These are phyloP conservation scores for Escallonia rubra DNA, from an alignment of 129 eudicot genomes.

Conservation along the genomic window DNA sequence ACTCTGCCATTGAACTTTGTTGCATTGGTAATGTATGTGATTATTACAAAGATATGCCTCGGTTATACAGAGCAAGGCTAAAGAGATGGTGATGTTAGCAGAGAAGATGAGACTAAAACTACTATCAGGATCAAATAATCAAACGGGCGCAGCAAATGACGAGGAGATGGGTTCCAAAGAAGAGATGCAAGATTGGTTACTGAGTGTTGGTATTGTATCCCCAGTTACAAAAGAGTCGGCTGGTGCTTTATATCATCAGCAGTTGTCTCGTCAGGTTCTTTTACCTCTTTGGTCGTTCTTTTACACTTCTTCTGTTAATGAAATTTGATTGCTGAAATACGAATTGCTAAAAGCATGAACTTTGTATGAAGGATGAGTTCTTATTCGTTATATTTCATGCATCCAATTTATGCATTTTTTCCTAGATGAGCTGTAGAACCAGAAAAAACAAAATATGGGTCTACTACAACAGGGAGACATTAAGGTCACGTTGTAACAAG, in stretches of 20 bases:
- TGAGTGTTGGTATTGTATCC: slow-evolving; percentile 92
- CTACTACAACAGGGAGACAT: too few relatives aligned
- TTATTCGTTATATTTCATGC: too few relatives aligned
- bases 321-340: too few relatives aligned
- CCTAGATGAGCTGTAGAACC: too few relatives aligned
- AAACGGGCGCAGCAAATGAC: slow-evolving; percentile 48
- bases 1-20: too few relatives aligned
- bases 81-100: slow-evolving; percentile 94
- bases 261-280: slow-evolving; percentile 88
- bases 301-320: too few relatives aligned
- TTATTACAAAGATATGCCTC: background rate
- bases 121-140: slow-evolving; percentile 63
- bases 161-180: slow-evolving; percentile 87
- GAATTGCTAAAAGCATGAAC: too few relatives aligned
- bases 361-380: too few relatives aligned
- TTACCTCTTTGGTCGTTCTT: background rate
- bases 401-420: too few relatives aligned
- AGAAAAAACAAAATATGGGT: too few relatives aligned
- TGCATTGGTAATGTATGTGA: background rate
- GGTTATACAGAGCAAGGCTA: slow-evolving; percentile 71
- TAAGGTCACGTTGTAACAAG: too few relatives aligned
- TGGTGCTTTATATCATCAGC: slow-evolving; percentile 96
- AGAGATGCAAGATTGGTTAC: slow-evolving; percentile 95
- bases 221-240: slow-evolving; percentile 99
- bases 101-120: slow-evolving; percentile 93